Base-by-base conservation (phyloP, 1,139 yeast genomes). In the Yamadazyma sp. region DNA sequence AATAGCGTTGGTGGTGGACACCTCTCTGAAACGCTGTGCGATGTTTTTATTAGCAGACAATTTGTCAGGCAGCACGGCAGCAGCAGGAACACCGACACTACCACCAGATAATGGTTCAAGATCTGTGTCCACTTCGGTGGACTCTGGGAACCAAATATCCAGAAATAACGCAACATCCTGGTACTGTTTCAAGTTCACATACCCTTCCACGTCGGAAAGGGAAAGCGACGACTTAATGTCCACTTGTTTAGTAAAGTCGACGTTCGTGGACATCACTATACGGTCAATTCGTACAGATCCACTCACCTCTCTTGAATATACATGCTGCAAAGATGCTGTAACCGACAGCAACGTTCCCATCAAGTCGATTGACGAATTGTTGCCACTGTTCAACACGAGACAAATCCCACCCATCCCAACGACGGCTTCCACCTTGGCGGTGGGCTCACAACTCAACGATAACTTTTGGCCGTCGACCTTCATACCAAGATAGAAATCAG, bases 391-490 rank as follows among this genome's bases (percentile, higher is more conserved):
- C 11, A 85, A 49, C 39, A 79, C 80, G 27, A 86, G 54, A 31
- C 69, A 74, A 23, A 87, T 77, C 0, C 83, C 82, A 24, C 81
- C 85, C 29, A 84, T 57, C 2, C 87, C 85, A 17, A 88, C 83
- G 23, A 86, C 77, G 0, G 97, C 95, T 26, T 89, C 91, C 1
- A 92, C 95, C 55, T 87, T 87, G 0, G 98, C 98, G 11, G 83
- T 82, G 0, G 98, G 98, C 47, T 87, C 92, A 69, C 98, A 92
- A 50, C 95, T 85, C 38, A 92, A 67, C 3, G 86, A 77, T 23
- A 92, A 59, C 37, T 76, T 78, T 56, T 92, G 98, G 28, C 81
- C 77, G 22, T 83, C 88, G 37, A 91, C 75, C 36, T 77, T 68
- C 4, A 89, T 51, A 1, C 84, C 81, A 39, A 87, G 59, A 42